phyloP scores from a whole-genome alignment of 768 basidiomycete genomes.

The Kondoa malvinella region DNA sequence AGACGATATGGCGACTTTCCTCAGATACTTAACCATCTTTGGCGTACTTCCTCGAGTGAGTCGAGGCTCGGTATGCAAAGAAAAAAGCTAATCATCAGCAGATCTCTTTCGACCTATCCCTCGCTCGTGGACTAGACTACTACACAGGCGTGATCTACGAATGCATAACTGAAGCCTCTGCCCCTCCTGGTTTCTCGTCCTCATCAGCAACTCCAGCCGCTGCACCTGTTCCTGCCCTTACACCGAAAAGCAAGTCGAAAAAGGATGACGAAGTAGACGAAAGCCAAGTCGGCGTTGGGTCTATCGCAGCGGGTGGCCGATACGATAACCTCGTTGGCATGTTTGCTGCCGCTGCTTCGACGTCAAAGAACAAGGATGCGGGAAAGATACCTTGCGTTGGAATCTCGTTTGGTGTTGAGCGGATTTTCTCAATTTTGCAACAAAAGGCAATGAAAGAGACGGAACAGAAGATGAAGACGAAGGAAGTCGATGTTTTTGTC shows the following conservation, averaged over 20 bases:
- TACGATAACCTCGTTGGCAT: constrained; percentile 90
- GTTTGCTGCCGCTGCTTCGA: constrained; percentile 38
- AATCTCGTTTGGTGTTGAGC: constrained; percentile 77
- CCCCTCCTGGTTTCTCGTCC: constrained; percentile 61
- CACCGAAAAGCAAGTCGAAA: constrained; percentile 28
- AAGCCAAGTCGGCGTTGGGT: constrained; percentile 86
- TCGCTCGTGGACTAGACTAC: constrained; percentile 95
- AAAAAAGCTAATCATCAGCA: constrained; percentile 29
- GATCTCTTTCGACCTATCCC: constrained; percentile 90
- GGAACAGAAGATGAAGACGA: constrained; percentile 41
- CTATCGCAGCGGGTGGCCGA: constrained; percentile 92
- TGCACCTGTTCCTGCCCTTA: constrained; percentile 20
- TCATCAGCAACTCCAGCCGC: constrained; percentile 30
- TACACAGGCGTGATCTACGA: constrained; percentile 99
- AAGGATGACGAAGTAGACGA: constrained; percentile 62
- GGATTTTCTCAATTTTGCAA: constrained; percentile 81
- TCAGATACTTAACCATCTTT: constrained; percentile 65
- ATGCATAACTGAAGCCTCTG: constrained; percentile 80
- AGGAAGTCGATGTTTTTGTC: constrained; percentile 86
- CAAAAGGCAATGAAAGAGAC: constrained; percentile 43
- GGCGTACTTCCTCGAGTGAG: constrained; percentile 57
- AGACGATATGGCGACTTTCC: constrained; percentile 68
- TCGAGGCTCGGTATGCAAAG: not conserved
- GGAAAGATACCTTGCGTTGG: constrained; percentile 66
- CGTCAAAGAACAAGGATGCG: constrained; percentile 20